A percentile compares a stretch with the other conserved stretches of the same genome.
Evolutionary conservation across 257 asterid genomes (phyloP).

Genomic region (Salvia miltiorrhiza): DNA sequence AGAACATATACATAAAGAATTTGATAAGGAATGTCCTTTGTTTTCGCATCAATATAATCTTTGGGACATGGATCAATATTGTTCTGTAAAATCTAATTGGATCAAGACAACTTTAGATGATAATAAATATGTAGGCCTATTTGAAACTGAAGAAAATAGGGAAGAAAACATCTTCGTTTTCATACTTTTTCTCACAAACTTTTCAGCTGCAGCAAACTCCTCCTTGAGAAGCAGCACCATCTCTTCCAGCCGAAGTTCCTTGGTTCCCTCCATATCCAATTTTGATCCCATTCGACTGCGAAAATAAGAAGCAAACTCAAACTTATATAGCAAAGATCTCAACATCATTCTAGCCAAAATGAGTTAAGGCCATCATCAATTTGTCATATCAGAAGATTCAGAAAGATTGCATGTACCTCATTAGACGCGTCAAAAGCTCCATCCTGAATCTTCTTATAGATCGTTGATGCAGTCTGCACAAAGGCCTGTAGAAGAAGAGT

Average conservation of each 20-base stretch:
- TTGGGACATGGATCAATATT: background rate
- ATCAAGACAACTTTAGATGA: background rate
- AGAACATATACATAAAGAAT: background rate
- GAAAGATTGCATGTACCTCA: constrained; percentile 41
- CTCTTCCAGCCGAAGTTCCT: constrained; percentile 67
- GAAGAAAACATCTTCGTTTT: background rate
- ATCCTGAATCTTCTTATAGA: constrained; percentile 78
- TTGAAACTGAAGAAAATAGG: background rate
- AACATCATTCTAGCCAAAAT: background rate
- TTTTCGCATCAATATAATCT: background rate
- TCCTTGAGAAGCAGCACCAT: constrained; percentile 54
- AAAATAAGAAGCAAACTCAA: no score
- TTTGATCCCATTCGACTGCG: constrained; percentile 70
- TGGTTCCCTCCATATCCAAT: constrained; percentile 73
- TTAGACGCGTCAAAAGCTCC: constrained; percentile 75
- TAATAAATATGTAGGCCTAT: background rate
- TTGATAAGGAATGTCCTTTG: background rate
- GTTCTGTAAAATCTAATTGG: background rate
- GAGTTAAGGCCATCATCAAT: background rate
- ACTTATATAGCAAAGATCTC: background rate
- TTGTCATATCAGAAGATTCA: background rate
- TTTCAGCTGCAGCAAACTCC: constrained; percentile 65
- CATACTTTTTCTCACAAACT: background rate
- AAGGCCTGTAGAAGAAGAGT: constrained; percentile 46
- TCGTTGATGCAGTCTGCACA: constrained; percentile 65